These are phyloP conservation scores for Saccharum hybrid DNA, from an alignment of 202 grass and related monocot species.

Conservation along the genomic window DNA sequence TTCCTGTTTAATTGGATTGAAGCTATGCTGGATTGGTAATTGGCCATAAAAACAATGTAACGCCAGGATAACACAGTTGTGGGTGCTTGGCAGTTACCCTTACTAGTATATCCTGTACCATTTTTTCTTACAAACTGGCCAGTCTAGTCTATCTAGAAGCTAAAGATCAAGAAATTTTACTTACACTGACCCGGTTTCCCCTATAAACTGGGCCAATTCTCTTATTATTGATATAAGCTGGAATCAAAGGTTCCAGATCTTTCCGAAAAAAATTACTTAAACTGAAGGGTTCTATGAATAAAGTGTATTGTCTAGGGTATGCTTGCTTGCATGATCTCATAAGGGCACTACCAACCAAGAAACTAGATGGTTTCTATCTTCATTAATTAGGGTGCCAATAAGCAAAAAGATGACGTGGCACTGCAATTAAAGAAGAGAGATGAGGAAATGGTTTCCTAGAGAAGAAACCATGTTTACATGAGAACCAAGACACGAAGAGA, in stretches of 20 bases:
- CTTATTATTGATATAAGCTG: not conserved
- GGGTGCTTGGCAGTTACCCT: constrained; percentile 2
- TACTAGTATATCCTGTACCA: not conserved
- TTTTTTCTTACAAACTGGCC: not conserved
- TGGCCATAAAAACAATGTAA: not conserved
- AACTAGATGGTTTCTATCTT: no score
- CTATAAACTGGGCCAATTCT: not conserved
- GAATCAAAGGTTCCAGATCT: not conserved
- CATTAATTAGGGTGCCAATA: no score
- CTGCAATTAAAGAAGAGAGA: no score
- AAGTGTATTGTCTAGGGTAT: not conserved
- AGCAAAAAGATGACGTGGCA: no score
- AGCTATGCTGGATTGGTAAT: constrained; percentile 35
- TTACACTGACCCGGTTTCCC: not conserved
- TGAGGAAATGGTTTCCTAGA: no score
- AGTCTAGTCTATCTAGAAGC: not conserved
- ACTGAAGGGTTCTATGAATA: constrained; percentile 14
- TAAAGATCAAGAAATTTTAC: not conserved
- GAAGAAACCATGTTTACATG: no score
- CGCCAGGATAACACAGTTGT: not conserved
- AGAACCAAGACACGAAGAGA: no score
- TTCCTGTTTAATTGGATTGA: not conserved
- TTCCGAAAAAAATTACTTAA: not conserved
- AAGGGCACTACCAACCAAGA: not conserved
- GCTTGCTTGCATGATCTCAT: constrained; percentile 13